These are phyloP conservation scores for Talaromyces verruculosus DNA, from an alignment of 2,329 filamentous ascomycete genomes.

Conservation along the genomic window DNA sequence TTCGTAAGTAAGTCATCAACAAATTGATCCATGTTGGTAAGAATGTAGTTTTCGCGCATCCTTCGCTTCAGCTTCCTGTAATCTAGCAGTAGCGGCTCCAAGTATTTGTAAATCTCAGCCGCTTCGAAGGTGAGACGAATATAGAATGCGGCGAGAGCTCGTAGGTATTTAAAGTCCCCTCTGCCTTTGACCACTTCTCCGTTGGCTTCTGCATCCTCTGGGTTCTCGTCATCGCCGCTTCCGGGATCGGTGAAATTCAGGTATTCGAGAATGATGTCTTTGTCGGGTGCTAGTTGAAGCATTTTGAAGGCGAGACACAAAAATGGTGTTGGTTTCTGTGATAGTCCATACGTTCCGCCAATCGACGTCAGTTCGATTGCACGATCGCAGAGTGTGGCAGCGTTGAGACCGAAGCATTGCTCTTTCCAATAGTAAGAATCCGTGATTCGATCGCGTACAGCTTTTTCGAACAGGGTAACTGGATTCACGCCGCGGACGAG, in stretches of 20 bases:
- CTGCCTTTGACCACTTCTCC: constrained; percentile 35
- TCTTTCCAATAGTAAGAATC: constrained; percentile 98
- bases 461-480: constrained; percentile 92
- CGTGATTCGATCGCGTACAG: constrained; percentile 90
- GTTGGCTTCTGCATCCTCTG: constrained; percentile 24
- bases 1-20: constrained; percentile 88
- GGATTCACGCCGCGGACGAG: constrained; percentile 90
- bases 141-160: constrained; percentile 88
- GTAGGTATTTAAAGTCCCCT: constrained; percentile 70
- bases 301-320: constrained; percentile 94
- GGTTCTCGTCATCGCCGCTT: constrained; percentile 35
- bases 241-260: constrained; percentile 76
- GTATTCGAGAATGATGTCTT: constrained; percentile 78
- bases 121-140: constrained; percentile 82
- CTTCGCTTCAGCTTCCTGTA: constrained; percentile 77
- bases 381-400: constrained; percentile 76
- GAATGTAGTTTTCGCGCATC: constrained; percentile 68
- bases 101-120: constrained; percentile 72
- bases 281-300: constrained; percentile 78
- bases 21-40: constrained; percentile 89
- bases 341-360: constrained; percentile 80
- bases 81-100: constrained; percentile 84
- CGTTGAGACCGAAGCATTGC: constrained; percentile 94
- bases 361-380: constrained; percentile 81
- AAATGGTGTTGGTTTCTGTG: constrained; percentile 85